phyloP scores from a whole-genome alignment of 352 stramenopile genomes.

The Thraustotheca clavata region DNA sequence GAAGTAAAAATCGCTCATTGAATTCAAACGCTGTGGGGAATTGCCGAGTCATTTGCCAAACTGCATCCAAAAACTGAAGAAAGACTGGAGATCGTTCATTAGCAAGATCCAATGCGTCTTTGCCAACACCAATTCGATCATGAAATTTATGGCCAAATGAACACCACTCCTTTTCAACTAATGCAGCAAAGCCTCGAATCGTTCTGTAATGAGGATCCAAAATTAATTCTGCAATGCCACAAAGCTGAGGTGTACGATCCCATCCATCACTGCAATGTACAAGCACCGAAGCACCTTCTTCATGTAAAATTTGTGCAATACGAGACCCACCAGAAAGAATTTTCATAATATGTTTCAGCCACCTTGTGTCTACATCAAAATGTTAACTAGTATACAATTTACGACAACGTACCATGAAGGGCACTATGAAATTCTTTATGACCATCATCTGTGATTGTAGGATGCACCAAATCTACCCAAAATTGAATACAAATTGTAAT shows the following conservation, averaged over 20 bases:
- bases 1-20: slow-evolving; percentile 78
- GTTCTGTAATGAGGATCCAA: slow-evolving; percentile 81
- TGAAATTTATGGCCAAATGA: slow-evolving; percentile 88
- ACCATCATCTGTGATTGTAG: slow-evolving; percentile 70
- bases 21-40: slow-evolving; percentile 86
- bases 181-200: slow-evolving; percentile 70
- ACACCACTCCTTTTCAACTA: slow-evolving; percentile 84
- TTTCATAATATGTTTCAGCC: slow-evolving; percentile 94
- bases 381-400: not conserved
- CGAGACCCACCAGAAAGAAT: slow-evolving; percentile 59
- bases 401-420: slow-evolving; percentile 55
- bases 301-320: slow-evolving; percentile 74
- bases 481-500: not conserved
- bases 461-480: slow-evolving; percentile 57
- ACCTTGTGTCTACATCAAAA: slow-evolving; percentile 81
- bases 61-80: slow-evolving; percentile 80
- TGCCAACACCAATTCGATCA: slow-evolving; percentile 72
- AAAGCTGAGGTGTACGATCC: slow-evolving; percentile 79
- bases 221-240: slow-evolving; percentile 73
- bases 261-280: slow-evolving; percentile 84
- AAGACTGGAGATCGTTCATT: slow-evolving; percentile 82
- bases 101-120: slow-evolving; percentile 64
- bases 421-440: slow-evolving; percentile 84
- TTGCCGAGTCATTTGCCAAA: slow-evolving; percentile 83
- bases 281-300: slow-evolving; percentile 72